Conservation (phyloP, 495 filamentous ascomycete genomes). For the Penicilliopsis zonata region DNA sequence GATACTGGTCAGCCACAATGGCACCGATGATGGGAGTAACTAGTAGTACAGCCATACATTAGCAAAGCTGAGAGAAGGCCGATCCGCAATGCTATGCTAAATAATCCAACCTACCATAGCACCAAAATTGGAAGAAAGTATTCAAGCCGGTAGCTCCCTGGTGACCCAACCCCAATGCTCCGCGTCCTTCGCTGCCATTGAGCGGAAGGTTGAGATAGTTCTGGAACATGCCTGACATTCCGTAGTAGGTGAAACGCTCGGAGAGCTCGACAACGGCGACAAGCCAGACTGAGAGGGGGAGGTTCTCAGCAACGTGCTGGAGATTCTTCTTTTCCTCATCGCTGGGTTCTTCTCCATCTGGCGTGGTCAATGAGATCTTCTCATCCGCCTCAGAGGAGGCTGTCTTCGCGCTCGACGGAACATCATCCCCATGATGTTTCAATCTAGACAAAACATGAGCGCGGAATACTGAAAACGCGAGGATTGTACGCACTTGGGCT, state of each 20-base stretch:
- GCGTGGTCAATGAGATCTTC: conserved; percentile 18
- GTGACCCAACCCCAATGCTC: conserved; percentile 42
- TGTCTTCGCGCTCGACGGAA: too few species aligned
- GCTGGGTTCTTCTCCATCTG: conserved; percentile 42
- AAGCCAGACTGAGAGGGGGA: conserved; percentile 45
- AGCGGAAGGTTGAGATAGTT: conserved; percentile 45
- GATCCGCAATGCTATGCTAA: too few species aligned
- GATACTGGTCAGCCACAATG: conserved; percentile 51
- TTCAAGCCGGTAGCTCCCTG: conserved; percentile 46
- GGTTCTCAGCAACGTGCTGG: conserved; percentile 41
- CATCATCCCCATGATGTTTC: too few species aligned
- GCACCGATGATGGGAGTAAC: conserved; percentile 47
- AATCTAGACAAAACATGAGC: too few species aligned
- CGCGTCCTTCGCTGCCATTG: conserved; percentile 34
- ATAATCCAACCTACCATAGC: conserved; percentile 30
- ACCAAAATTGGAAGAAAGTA: conserved; percentile 55
- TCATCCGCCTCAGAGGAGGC: conserved; percentile 16
- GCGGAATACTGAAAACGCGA: too few species aligned
- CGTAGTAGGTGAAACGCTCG: conserved; percentile 61
- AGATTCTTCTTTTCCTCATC: conserved; percentile 38
- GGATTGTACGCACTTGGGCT: too few species aligned
- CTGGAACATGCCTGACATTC: conserved; percentile 40
- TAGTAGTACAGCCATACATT: conserved; percentile 5
- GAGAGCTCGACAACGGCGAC: conserved; percentile 52
- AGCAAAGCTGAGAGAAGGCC: too few species aligned